Evolutionary conservation across 2,329 filamentous ascomycete genomes (phyloP), one percentile per base, ranked within the genome.

Genomic region (Onygenales sp.): DNA sequence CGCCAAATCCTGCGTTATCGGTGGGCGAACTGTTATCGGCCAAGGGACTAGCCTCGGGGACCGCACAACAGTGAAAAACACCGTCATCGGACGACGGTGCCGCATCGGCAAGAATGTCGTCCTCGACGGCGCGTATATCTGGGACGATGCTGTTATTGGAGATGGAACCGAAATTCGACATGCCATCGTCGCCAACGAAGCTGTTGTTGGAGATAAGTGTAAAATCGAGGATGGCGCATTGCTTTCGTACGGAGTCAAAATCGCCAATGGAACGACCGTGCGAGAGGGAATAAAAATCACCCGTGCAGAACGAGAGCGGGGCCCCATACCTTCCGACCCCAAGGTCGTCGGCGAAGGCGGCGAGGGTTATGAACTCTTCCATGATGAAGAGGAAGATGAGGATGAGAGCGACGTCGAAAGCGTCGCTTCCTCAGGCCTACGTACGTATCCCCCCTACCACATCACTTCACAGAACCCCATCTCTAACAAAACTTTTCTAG

Each of bases 81-180:
- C 86, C 63, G 81, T 93, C 46, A 83, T 98, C 55, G 93, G 93
- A 35, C 81, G 86, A 57, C 80, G 87, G 59, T 97, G 92, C 71
- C 84, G 83, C 59, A 93, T 98, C 60, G 93, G 93, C 6, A 85
- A 82, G 60, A 88, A 93, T 59, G 91, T 93, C 32, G 80, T 76
- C 39, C 82, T 98, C 56, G 79, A 87, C 47, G 80, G 89, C 60
- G 86, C 88, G 21, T 92, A 89, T 62, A 82, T 98, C 58, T 97
- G 92, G 91, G 89, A 96, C 61, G 81, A 90, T 61, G 83, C 83
- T 0, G 80, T 79, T 5, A 82, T 98, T 60, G 86, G 83, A 1
- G 89, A 96, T 64, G 84, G 84, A 17, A 78, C 85, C 13, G 79
- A 79, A 27, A 75, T 98, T 47, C 77, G 79, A 7, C 80, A 83